These are phyloP conservation scores for Xylaria flabelliformis DNA, from an alignment of 495 filamentous ascomycete genomes.

Conservation along the genomic window DNA sequence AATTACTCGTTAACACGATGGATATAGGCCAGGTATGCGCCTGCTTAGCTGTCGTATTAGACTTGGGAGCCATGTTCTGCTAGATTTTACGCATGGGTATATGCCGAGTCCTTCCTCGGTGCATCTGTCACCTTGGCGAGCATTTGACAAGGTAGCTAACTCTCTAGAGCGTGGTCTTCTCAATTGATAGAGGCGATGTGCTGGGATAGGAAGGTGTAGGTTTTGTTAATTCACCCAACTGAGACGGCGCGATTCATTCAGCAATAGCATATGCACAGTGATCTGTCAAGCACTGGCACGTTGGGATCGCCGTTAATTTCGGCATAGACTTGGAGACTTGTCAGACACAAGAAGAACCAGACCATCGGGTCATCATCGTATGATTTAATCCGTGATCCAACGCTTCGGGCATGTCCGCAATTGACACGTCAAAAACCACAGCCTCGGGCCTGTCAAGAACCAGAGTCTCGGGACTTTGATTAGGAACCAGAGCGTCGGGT, in stretches of 20 bases:
- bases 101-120: background rate
- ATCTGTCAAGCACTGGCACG: slow-evolving; percentile 14
- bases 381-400: slow-evolving; percentile 10
- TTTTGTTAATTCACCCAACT: background rate
- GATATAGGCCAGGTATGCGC: background rate
- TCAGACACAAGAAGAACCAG: slow-evolving; percentile 15
- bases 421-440: slow-evolving; percentile 21
- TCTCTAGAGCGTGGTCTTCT: background rate
- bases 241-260: background rate
- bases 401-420: slow-evolving; percentile 4
- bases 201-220: slow-evolving; percentile 19
- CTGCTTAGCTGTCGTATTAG: slow-evolving; percentile 4
- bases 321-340: background rate
- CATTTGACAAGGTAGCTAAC: background rate
- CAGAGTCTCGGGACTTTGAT: slow-evolving; percentile 17
- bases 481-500: slow-evolving; percentile 2
- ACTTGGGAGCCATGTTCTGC: background rate
- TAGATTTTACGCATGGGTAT: background rate
- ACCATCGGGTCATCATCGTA: slow-evolving; percentile 24
- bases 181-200: slow-evolving; percentile 11
- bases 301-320: slow-evolving; percentile 13
- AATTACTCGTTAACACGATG: background rate
- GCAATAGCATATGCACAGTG: slow-evolving; percentile 9
- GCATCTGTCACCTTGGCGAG: background rate
- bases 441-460: slow-evolving; percentile 4